Percentiles rank a stretch among this genome's conserved stretches.
phyloP scores from a whole-genome alignment of 306 rosid species.

The Psophocarpus tetragonolobus region DNA sequence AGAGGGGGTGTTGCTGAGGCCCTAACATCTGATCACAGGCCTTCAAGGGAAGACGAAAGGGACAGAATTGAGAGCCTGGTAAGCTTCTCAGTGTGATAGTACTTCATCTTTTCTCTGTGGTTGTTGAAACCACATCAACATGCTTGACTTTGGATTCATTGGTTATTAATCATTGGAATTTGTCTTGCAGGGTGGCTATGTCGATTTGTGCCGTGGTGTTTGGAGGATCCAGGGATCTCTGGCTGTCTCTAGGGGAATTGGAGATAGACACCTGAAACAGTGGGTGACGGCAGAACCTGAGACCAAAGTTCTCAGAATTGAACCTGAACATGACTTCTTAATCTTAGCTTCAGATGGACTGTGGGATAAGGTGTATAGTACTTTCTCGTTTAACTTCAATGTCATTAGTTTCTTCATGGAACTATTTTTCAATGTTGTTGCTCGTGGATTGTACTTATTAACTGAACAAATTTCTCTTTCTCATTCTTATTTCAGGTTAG shows the following conservation, averaged over 20 bases:
- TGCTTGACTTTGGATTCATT: constrained; percentile 1
- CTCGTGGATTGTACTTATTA: neutral
- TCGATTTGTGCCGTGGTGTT: constrained; percentile 78
- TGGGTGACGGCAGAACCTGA: constrained; percentile 95
- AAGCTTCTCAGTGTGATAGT: constrained; percentile 19
- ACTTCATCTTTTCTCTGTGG: neutral
- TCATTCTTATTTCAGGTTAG: constrained; percentile 63
- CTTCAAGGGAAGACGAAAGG: constrained; percentile 82
- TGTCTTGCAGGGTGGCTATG: constrained; percentile 83
- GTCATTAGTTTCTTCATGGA: neutral
- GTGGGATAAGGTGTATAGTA: constrained; percentile 94
- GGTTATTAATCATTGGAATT: constrained; percentile 26
- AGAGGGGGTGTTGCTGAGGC: constrained; percentile 75
- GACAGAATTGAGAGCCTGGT: constrained; percentile 76
- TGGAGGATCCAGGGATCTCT: constrained; percentile 95
- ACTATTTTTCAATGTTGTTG: neutral
- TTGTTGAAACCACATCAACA: neutral
- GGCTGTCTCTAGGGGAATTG: constrained; percentile 89
- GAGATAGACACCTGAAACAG: constrained; percentile 74
- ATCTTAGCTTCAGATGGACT: constrained; percentile 95
- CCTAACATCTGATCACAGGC: constrained; percentile 86
- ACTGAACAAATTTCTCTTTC: constrained; percentile 21
- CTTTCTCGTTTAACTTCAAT: neutral
- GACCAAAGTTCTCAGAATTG: constrained; percentile 61
- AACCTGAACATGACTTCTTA: constrained; percentile 75